Conservation (phyloP, 208 protist genomes). For the Crithidia expoeki region DNA sequence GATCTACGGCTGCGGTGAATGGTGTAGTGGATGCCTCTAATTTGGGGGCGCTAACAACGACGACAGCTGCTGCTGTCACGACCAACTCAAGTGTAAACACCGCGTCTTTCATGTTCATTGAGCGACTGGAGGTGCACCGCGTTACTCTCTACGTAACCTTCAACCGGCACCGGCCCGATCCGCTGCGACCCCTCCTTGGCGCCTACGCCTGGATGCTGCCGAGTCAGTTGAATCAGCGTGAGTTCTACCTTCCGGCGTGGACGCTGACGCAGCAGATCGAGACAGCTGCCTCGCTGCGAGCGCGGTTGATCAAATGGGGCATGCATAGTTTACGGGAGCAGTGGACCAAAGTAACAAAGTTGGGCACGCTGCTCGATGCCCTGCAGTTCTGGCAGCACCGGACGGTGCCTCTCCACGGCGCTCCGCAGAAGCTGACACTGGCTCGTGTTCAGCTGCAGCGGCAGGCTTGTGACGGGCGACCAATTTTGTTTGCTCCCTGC, state of each 20-base stretch:
- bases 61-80: background rate
- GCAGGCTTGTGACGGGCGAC: background rate
- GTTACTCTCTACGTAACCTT: constrained; percentile 73
- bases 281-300: constrained; percentile 49
- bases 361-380: constrained; percentile 62
- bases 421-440: constrained; percentile 43
- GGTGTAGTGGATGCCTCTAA: background rate
- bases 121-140: constrained; percentile 48
- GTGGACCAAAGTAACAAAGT: constrained; percentile 82
- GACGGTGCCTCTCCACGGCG: constrained; percentile 30
- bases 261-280: constrained; percentile 46
- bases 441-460: constrained; percentile 30
- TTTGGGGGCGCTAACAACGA: background rate
- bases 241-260: constrained; percentile 56
- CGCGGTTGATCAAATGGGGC: constrained; percentile 50
- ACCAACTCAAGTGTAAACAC: constrained; percentile 12
- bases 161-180: constrained; percentile 58
- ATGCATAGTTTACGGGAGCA: constrained; percentile 66
- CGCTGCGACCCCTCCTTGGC: constrained; percentile 66
- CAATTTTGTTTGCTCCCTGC: constrained; percentile 15
- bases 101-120: constrained; percentile 52
- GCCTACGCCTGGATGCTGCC: constrained; percentile 78
- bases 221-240: constrained; percentile 49
- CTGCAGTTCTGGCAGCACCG: constrained; percentile 45
- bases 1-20: background rate